Evolutionary conservation across 2,329 filamentous ascomycete genomes (phyloP).

Genomic region (Calonectria fujianensis): DNA sequence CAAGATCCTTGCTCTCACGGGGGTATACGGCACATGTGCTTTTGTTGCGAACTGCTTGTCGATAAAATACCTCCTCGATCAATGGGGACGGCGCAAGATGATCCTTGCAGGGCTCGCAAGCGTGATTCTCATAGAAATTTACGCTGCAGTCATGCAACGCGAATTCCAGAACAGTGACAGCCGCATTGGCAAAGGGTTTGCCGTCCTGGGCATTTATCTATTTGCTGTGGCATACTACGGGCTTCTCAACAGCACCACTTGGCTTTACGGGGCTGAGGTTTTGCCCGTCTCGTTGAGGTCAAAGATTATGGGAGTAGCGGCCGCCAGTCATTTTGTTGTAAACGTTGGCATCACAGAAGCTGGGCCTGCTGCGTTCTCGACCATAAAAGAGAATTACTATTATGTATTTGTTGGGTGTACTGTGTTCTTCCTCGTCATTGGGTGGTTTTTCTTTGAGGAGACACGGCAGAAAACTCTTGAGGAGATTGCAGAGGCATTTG

Average conservation of each 20-base stretch:
- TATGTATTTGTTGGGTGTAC: background rate
- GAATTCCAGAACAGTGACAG: background rate
- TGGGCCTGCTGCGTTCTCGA: slow-evolving; percentile 2
- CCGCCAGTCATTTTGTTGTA: background rate
- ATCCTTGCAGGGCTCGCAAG: background rate
- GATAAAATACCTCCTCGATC: background rate
- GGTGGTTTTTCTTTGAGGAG: slow-evolving; percentile 7
- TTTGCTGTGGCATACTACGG: slow-evolving; percentile 8
- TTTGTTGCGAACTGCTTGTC: background rate
- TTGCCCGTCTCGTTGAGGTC: background rate
- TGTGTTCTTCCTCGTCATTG: background rate
- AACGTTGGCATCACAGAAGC: slow-evolving; percentile 5
- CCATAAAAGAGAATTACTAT: slow-evolving; percentile 14
- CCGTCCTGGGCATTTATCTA: background rate
- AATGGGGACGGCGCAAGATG: slow-evolving; percentile 16
- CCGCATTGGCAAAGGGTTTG: slow-evolving; percentile 3
- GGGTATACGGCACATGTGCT: background rate
- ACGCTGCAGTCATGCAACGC: slow-evolving; percentile 4
- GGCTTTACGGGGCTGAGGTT: slow-evolving; percentile 11
- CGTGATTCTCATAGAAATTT: slow-evolving; percentile 4
- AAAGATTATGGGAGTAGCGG: slow-evolving; percentile 11
- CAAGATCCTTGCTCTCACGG: slow-evolving; percentile 1
- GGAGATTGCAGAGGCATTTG: slow-evolving; percentile 8
- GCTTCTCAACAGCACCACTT: slow-evolving; percentile 5
- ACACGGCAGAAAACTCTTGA: background rate